These are phyloP conservation scores for barrel medic (Medicago truncatula) DNA, from an alignment of 306 rosid species.

Conservation along the genomic window DNA sequence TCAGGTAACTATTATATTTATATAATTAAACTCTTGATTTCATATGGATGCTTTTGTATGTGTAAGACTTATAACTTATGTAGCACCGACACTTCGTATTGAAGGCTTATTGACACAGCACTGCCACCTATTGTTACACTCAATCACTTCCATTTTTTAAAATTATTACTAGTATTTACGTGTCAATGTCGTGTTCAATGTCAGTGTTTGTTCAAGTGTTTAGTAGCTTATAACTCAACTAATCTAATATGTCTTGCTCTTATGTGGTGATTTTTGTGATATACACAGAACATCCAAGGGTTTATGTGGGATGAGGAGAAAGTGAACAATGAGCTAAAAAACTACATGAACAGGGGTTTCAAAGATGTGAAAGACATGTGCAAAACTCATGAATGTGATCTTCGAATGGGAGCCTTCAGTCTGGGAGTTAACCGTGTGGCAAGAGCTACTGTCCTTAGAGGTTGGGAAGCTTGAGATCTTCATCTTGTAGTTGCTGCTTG, in stretches of 20 bases:
- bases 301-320: constrained; percentile 95
- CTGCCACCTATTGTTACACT: neutral
- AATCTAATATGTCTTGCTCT: neutral
- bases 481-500: constrained; percentile 18
- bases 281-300: constrained; percentile 91
- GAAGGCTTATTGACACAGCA: neutral
- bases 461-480: constrained; percentile 85
- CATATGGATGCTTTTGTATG: neutral
- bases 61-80: neutral
- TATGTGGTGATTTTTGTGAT: constrained; percentile 1
- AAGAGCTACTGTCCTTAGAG: constrained; percentile 84
- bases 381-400: constrained; percentile 73
- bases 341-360: constrained; percentile 83
- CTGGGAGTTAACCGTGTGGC: constrained; percentile 90
- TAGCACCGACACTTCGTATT: neutral
- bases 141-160: neutral
- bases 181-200: neutral
- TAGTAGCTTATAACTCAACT: neutral
- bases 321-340: constrained; percentile 74
- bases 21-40: neutral
- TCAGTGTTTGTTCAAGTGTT: neutral
- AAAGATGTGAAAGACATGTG: constrained; percentile 90
- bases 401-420: constrained; percentile 96
- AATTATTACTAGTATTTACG: neutral
- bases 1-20: constrained; percentile 59